A percentile compares a stretch with the other conserved stretches of the same genome.
phyloP scores from a whole-genome alignment of 805 yeast species.

The Candida dajiaensis region DNA sequence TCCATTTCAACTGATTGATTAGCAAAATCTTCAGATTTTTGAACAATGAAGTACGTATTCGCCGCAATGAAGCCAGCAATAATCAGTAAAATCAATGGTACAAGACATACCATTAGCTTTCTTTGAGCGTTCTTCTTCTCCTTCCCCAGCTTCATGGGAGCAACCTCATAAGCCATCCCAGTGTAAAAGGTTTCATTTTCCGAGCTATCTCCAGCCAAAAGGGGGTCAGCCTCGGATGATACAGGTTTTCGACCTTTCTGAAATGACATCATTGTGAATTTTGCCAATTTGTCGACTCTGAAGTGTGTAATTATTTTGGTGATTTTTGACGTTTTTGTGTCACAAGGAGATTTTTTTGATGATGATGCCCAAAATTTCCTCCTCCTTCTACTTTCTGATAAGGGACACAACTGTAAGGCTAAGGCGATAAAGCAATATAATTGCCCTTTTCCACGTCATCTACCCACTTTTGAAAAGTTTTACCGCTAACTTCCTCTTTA shows the following conservation, averaged over 20 bases:
- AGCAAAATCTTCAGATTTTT: slow-evolving; percentile 26
- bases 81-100: not conserved
- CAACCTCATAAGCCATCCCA: not conserved
- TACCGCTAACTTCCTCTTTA: slow-evolving; percentile 18
- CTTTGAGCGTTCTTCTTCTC: not conserved
- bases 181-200: not conserved
- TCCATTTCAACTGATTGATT: slow-evolving; percentile 28
- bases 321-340: not conserved
- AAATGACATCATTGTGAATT: not conserved
- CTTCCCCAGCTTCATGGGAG: not conserved
- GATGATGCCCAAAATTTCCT: not conserved
- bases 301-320: not conserved
- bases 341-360: not conserved
- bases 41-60: slow-evolving; percentile 4
- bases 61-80: slow-evolving; percentile 1
- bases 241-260: not conserved
- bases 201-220: not conserved
- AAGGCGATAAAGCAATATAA: slow-evolving; percentile 7
- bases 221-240: not conserved
- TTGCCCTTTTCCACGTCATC: slow-evolving; percentile 25
- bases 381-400: not conserved
- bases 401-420: not conserved
- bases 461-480: slow-evolving; percentile 17
- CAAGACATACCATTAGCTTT: not conserved
- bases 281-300: not conserved